These are phyloP conservation scores for Euphorbia peplus DNA, from an alignment of 345 rosid genomes.

Conservation along the genomic window DNA sequence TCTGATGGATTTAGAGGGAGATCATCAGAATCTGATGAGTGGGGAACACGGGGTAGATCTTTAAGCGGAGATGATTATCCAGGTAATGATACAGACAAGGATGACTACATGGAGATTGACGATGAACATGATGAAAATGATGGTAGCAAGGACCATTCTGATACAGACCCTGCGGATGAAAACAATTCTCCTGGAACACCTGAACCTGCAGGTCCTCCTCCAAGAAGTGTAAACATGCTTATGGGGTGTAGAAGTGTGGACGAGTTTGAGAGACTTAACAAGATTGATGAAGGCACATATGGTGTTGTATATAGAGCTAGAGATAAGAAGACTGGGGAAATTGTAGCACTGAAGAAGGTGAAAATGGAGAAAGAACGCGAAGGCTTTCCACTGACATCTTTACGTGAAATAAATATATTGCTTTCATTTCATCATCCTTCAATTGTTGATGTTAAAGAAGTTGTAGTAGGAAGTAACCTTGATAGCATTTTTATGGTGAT, in stretches of 20 bases:
- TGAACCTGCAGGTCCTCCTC: slow-evolving; percentile 59
- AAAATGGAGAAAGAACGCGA: slow-evolving; percentile 99
- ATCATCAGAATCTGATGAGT: slow-evolving; percentile 68
- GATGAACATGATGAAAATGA: slow-evolving; percentile 34
- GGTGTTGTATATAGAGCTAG: slow-evolving; percentile 98
- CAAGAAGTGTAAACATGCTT: slow-evolving; percentile 91
- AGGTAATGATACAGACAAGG: slow-evolving; percentile 51
- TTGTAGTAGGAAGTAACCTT: slow-evolving; percentile 90
- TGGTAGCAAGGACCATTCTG: slow-evolving; percentile 36
- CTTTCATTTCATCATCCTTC: slow-evolving; percentile 96
- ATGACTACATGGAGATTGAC: slow-evolving; percentile 72
- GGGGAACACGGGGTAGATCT: slow-evolving; percentile 39
- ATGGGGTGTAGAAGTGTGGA: slow-evolving; percentile 97
- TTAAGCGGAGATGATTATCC: slow-evolving; percentile 51
- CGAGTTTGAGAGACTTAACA: slow-evolving; percentile 94
- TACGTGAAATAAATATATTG: slow-evolving; percentile 94
- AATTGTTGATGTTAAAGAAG: slow-evolving; percentile 96
- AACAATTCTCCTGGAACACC: slow-evolving; percentile 43
- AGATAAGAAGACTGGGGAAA: slow-evolving; percentile 88
- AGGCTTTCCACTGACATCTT: slow-evolving; percentile 94
- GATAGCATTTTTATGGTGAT: slow-evolving; percentile 98
- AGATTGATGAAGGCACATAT: slow-evolving; percentile 98
- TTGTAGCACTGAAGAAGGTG: slow-evolving; percentile 97
- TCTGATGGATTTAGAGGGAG: slow-evolving; percentile 49
- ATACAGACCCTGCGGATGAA: slow-evolving; percentile 55